Evolutionary conservation across 2,329 filamentous ascomycete species (phyloP), one percentile per base, ranked within the genome.

Genomic region (Talaromyces sp.): DNA sequence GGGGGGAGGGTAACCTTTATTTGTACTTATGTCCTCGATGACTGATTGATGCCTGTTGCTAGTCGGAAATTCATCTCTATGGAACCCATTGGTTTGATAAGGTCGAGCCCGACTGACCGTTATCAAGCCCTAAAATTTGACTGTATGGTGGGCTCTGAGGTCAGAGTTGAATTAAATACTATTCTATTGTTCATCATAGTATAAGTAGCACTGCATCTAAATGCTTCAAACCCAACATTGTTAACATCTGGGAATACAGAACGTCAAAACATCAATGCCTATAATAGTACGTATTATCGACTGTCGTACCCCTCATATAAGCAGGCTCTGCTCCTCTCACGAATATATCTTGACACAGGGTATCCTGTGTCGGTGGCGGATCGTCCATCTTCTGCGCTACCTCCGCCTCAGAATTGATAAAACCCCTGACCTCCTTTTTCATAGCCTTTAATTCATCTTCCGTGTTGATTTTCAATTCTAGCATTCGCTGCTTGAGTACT

Each of bases 291-390:
- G 89, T 91, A 86, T 96, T 91, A 70, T 96, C 89, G 45, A 85
- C 81, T 56, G 87, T 89, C 59, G 91, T 83, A 66, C 91, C 91
- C 67, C 90, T 85, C 76, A 95, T 82, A 78, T 87, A 95, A 69
- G 84, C 78, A 39, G 91, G 91, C 83, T 96, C 91, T 57, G 82
- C 86, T 62, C 91, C 91, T 62, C 80, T 80, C 66, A 90, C 90
- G 76, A 94, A 96, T 71, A 95, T 93, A 75, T 96, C 91, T 84
- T 97, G 91, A 74, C 84, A 97, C 66, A 97, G 80, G 65, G 93
- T 92, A 75, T 89, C 82, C 53, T 86, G 81, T 57, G 85, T 92
- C 39, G 88, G 72, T 55, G 93, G 89, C 17, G 92, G 92, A 45
- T 79, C 75, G 31, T 84, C 75, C 89, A 96, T 96, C 68, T 85